Evolutionary conservation across 2,329 filamentous ascomycete genomes (phyloP), one percentile per base, ranked within the genome.

Genomic region (Pseudogymnoascus sp.): DNA sequence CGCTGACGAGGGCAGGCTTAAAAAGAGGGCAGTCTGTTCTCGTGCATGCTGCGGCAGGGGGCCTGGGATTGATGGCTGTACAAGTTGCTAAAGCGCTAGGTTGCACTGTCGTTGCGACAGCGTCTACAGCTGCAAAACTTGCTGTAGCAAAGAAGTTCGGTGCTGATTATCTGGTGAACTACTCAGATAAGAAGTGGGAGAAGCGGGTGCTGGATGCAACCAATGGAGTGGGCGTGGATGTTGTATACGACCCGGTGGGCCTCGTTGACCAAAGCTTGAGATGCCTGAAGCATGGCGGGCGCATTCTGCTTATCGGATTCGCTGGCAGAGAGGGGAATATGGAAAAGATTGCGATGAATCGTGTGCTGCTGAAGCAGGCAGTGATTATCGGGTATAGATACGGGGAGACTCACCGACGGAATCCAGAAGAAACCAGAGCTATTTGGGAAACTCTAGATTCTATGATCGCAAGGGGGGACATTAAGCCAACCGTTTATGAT

Each of bases 221-320:
- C 0, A 65, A 70, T 1, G 77, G 78, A 0, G 72, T 74, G 31
- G 84, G 84, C 0, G 83, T 82, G 1, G 78, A 86, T 71, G 76
- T 84, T 0, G 80, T 85, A 10, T 82, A 81, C 66, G 84, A 87
- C 71, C 77, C 79, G 6, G 82, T 85, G 9, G 83, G 84, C 0
- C 75, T 82, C 25, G 81, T 86, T 6, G 77, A 80, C 64, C 77
- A 77, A 63, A 81, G 80, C 39, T 69, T 86, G 29, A 78, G 78
- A 63, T 84, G 81, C 65, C 71, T 84, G 33, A 81, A 76, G 25
- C 80, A 84, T 68, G 75, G 78, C 36, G 84, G 83, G 0, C 73
- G 79, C 33, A 71, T 87, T 15, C 75, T 87, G 2, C 74, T 86
- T 29, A 76, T 85, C 2, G 84, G 84, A 0, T 87, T 86, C 68